Conservation (phyloP, 2,329 filamentous ascomycete genomes). For the Hypoxylon sp. region DNA sequence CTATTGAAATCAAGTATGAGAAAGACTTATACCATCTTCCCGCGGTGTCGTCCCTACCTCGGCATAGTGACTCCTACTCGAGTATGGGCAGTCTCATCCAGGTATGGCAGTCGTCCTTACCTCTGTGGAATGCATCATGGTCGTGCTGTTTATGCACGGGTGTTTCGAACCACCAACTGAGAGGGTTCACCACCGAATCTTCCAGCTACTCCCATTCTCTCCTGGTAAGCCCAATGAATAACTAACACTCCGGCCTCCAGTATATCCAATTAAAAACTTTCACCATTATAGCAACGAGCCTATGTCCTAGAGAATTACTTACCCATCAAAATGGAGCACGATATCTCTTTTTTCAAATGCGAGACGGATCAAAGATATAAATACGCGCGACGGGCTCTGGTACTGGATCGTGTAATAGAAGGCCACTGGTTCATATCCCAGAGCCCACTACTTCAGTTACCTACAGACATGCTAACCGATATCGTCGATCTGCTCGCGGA, state of each 20-base stretch:
- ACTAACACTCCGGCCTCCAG: neutral
- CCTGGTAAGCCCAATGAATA: too few relatives aligned
- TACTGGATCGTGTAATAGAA: neutral
- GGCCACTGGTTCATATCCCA: neutral
- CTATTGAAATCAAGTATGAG: neutral
- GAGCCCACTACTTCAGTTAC: conserved; percentile 9
- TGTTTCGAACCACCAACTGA: too few relatives aligned
- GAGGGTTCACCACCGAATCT: too few relatives aligned
- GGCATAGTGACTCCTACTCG: too few relatives aligned
- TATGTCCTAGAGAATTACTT: neutral
- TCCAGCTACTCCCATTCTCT: too few relatives aligned
- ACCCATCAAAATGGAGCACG: neutral
- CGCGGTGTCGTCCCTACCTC: neutral
- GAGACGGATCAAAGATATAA: neutral
- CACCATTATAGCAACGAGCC: neutral
- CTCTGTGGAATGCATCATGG: too few relatives aligned
- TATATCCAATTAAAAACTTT: neutral
- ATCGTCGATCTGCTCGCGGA: conserved; percentile 18
- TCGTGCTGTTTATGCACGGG: too few relatives aligned
- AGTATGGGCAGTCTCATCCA: too few relatives aligned
- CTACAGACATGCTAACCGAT: conserved; percentile 12
- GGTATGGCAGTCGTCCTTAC: too few relatives aligned
- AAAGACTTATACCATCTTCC: neutral
- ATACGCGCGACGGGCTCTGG: neutral
- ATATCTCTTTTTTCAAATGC: neutral